Conservation (phyloP, 805 yeast species). For the Naumovozyma castellii region DNA sequence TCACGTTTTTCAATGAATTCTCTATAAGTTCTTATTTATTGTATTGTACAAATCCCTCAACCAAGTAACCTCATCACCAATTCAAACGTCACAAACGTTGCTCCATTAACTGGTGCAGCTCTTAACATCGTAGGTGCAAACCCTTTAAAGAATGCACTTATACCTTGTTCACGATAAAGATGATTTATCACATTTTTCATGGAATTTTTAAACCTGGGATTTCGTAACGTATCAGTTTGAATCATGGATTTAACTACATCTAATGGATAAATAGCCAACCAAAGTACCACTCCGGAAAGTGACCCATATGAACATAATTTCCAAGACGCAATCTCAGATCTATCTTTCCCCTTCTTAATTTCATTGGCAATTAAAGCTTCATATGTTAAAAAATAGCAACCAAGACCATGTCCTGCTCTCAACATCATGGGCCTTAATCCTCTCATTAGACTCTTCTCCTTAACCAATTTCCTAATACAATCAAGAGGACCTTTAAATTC, state of each 20-base stretch:
- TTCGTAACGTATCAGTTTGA: constrained; percentile 60
- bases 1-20: too few species aligned
- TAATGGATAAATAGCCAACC: constrained; percentile 78
- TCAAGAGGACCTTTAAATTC: constrained; percentile 48
- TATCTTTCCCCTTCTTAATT: constrained; percentile 32
- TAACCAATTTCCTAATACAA: constrained; percentile 40
- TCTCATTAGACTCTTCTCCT: constrained; percentile 54
- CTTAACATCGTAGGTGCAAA: constrained; percentile 86
- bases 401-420: constrained; percentile 84
- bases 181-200: constrained; percentile 50
- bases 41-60: constrained; percentile 12
- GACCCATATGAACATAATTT: constrained; percentile 84
- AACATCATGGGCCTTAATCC: constrained; percentile 76
- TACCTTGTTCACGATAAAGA: constrained; percentile 50
- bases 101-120: constrained; percentile 98
- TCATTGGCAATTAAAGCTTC: constrained; percentile 69
- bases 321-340: constrained; percentile 81
- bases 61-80: constrained; percentile 65
- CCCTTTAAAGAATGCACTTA: constrained; percentile 79
- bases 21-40: too few species aligned
- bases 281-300: constrained; percentile 77
- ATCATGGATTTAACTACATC: constrained; percentile 86
- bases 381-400: constrained; percentile 79
- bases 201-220: constrained; percentile 51
- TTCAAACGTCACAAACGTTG: constrained; percentile 91